Percentiles rank a stretch among this genome's conserved stretches.
Conservation (phyloP, 495 filamentous ascomycete genomes). For the Schizothecium vesticola region DNA sequence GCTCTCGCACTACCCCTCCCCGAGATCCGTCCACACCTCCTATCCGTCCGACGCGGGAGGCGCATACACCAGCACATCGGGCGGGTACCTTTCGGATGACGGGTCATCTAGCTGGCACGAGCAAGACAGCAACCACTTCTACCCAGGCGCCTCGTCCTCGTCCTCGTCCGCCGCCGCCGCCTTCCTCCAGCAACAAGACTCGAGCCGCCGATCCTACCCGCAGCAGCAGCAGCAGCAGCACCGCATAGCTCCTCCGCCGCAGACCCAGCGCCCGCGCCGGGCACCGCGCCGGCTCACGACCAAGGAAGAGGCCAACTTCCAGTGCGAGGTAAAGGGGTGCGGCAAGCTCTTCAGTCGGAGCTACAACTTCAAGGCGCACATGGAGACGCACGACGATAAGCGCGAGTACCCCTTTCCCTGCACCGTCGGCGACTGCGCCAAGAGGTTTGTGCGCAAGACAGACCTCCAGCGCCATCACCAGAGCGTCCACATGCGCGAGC, state of each 20-base stretch:
- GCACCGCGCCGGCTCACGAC: slow-evolving; percentile 58
- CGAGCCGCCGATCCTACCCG: not conserved
- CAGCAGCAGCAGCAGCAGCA: not conserved
- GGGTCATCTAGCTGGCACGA: slow-evolving; percentile 45
- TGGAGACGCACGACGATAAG: slow-evolving; percentile 81
- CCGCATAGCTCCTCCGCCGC: not conserved
- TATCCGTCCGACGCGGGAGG: slow-evolving; percentile 32
- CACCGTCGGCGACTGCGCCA: slow-evolving; percentile 56
- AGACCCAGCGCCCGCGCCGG: slow-evolving; percentile 31
- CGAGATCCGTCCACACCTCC: slow-evolving; percentile 38
- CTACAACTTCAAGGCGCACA: slow-evolving; percentile 87
- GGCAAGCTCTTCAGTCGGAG: slow-evolving; percentile 75
- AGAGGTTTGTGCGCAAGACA: slow-evolving; percentile 76
- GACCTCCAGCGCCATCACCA: slow-evolving; percentile 78
- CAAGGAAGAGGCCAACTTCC: slow-evolving; percentile 67
- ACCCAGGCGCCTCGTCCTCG: slow-evolving; percentile 17
- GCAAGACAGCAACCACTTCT: slow-evolving; percentile 40
- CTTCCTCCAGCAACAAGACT: slow-evolving; percentile 30
- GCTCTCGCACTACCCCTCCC: slow-evolving; percentile 44
- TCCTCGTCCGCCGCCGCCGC: slow-evolving; percentile 16
- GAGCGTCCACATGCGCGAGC: slow-evolving; percentile 75
- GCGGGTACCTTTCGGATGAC: slow-evolving; percentile 46
- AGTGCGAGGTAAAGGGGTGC: slow-evolving; percentile 66
- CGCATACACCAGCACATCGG: slow-evolving; percentile 34
- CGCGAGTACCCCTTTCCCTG: slow-evolving; percentile 67